Conservation (phyloP, 192 early-diverging fungal genomes). For the Umbelopsis ramanniana region DNA sequence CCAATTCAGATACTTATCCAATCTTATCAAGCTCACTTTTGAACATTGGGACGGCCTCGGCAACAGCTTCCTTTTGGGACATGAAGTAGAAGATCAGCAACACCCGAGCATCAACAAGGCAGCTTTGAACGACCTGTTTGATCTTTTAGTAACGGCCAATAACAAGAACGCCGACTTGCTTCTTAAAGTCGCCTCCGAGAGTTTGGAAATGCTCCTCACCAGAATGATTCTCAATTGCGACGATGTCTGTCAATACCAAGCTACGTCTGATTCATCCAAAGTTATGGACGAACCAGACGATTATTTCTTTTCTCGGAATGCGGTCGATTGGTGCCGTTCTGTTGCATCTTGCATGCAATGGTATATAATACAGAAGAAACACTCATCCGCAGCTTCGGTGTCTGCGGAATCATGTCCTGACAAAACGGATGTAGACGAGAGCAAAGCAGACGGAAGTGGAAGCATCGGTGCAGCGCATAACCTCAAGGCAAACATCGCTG, state of each 20-base stretch:
- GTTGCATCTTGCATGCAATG: constrained; percentile 5
- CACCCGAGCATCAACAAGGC: background rate
- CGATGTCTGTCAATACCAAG: background rate
- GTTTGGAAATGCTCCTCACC: constrained; percentile 19
- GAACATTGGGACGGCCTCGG: constrained; percentile 27
- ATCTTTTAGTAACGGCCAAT: background rate
- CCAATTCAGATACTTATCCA: background rate
- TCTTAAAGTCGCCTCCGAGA: constrained; percentile 4
- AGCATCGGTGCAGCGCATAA: background rate
- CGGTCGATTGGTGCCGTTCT: constrained; percentile 20
- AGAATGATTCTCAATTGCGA: constrained; percentile 20
- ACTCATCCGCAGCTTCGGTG: background rate
- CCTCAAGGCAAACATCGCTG: background rate
- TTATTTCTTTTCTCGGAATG: constrained; percentile 12
- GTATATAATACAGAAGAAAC: constrained; percentile 12
- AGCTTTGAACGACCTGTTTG: background rate
- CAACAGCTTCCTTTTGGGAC: constrained; percentile 25
- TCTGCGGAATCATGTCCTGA: background rate
- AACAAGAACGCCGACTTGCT: background rate
- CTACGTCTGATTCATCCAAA: background rate
- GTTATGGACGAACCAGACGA: background rate
- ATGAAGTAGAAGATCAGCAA: background rate
- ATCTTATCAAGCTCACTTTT: constrained; percentile 1
- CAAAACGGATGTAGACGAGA: background rate
- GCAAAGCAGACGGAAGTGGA: background rate